phyloP scores from a whole-genome alignment of 257 asterid genomes.

The Solanum peruvianum region DNA sequence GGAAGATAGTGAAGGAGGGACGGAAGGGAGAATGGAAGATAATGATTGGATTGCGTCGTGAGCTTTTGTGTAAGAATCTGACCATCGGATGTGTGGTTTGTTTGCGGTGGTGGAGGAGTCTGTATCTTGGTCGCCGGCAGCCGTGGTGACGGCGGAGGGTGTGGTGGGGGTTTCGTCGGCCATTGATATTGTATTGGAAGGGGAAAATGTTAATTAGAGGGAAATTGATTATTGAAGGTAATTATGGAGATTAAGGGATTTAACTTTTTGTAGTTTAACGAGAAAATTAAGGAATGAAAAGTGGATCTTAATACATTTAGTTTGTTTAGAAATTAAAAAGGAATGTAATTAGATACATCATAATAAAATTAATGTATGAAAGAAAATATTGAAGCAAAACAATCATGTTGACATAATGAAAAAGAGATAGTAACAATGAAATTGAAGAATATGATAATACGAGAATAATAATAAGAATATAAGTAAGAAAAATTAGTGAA shows the following conservation, averaged over 20 bases:
- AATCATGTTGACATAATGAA: no score
- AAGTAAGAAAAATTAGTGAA: no score
- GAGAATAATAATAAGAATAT: no score
- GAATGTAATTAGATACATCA: background rate
- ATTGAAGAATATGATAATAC: background rate
- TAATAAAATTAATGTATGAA: no score
- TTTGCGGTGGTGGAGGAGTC: background rate
- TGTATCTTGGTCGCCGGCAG: background rate
- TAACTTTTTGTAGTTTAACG: background rate
- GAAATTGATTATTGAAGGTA: background rate
- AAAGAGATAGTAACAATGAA: no score
- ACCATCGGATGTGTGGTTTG: constrained; percentile 55
- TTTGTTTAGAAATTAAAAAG: background rate
- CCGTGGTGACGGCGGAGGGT: background rate
- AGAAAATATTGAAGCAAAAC: no score
- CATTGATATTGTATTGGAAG: background rate
- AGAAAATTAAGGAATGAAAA: constrained; percentile 23
- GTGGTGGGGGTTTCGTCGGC: background rate
- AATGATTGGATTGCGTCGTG: constrained; percentile 49
- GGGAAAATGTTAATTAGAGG: background rate
- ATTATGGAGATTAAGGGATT: background rate
- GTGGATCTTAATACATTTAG: constrained; percentile 7
- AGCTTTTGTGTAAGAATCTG: constrained; percentile 61
- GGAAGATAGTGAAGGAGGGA: constrained; percentile 38
- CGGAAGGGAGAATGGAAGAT: constrained; percentile 39